Base-by-base conservation (phyloP, 1,284 basidiomycete species). In the Neolentinus lepideus region DNA sequence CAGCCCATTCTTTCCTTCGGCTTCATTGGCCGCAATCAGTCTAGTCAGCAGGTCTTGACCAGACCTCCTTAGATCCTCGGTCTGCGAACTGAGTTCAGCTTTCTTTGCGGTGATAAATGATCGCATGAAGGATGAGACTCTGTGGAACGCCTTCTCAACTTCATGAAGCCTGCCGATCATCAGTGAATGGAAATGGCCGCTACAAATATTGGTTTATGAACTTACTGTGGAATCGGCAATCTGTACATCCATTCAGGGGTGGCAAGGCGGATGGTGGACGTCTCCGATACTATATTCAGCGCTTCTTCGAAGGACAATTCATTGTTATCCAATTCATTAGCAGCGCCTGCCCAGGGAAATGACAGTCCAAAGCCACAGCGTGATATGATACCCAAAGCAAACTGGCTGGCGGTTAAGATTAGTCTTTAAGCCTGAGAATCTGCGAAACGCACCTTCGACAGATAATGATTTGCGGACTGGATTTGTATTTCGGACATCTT, bases 1-100 rank as follows among this genome's bases (percentile, higher is more conserved):
- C 52, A 61, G 24, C 19, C 54, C 57, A n/a, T 46, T 43, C 24
- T 58, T 53, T 19, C 54, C 56, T 26, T 61, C 60, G 14, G 53
- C 45, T 29, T 61, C 60, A 43, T 43, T 56, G 8, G 60, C 54
- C 25, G 27, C 36, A 11, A 61, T 36, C 46, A 61, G 52, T 2
- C 54, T 54, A 14, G 36, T 58, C 38, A 61, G 56, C 8, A 61
- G 16, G 45, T 61, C 58, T 16, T 29, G 47, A 4, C 47, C 19
- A 22, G 47, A 29, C 47, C 27, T 50, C n/a, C 6, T n/a, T 21
- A n/a, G 6, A 29, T 54, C 51, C 21, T 55, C 51, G 33, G 33
- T 55, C 48, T 59, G 56, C 12, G 27, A 50, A 43, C 38, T 50
- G 11, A 19, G 51, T 31, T 19, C 38, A 43, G 21, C 36, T 45